Percentiles rank a stretch among this genome's conserved stretches.
phyloP scores from a whole-genome alignment of 208 protist species.

The Trichomonas gallinae region DNA sequence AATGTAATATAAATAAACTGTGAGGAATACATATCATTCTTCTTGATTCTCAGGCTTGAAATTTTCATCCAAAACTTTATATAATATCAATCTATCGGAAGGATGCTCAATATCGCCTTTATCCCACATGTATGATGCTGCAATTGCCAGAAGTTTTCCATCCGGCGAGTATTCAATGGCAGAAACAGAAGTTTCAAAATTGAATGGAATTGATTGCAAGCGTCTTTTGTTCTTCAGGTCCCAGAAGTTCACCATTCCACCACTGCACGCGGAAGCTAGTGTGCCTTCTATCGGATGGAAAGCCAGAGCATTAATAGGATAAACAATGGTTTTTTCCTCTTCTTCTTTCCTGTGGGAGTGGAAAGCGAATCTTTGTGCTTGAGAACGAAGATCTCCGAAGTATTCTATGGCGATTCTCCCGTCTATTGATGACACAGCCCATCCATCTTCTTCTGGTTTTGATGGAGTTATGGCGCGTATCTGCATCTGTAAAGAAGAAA shows the following conservation, averaged over 20 bases:
- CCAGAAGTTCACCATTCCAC: neutral
- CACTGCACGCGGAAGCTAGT: neutral
- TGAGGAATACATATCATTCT: no score
- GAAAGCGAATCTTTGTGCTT: constrained; percentile 13
- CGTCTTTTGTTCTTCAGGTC: neutral
- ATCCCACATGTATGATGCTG: neutral
- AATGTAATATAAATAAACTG: no score
- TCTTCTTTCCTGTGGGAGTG: neutral
- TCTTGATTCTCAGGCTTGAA: neutral
- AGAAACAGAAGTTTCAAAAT: neutral
- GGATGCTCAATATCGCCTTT: neutral
- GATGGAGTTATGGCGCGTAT: neutral
- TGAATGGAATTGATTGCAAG: neutral
- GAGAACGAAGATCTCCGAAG: neutral
- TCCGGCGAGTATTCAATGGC: neutral
- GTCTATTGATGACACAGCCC: neutral
- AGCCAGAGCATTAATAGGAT: neutral
- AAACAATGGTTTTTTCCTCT: neutral
- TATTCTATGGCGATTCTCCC: neutral
- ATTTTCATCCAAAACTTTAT: neutral
- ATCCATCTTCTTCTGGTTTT: neutral
- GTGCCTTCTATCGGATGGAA: neutral
- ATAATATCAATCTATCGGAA: neutral
- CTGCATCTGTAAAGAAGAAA: neutral
- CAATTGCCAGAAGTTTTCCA: neutral